phyloP scores from a whole-genome alignment of 495 filamentous ascomycete species.

The Podospora bellae-mahoneyi region DNA sequence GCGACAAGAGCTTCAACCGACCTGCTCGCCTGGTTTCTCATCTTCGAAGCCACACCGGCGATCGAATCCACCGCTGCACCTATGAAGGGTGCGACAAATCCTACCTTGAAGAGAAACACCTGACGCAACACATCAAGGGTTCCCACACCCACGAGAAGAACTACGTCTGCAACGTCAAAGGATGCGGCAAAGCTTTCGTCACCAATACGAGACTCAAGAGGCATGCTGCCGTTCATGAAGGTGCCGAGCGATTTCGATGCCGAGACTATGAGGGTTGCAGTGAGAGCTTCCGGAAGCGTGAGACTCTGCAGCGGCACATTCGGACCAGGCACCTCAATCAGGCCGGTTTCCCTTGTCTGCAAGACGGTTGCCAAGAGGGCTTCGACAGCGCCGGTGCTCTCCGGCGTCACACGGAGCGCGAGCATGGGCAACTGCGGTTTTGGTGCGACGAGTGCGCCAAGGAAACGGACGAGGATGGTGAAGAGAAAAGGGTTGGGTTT shows the following conservation, averaged over 20 bases:
- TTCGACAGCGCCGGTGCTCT: conserved; percentile 70
- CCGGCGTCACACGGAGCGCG: conserved; percentile 63
- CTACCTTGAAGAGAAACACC: conserved; percentile 77
- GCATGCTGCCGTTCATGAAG: conserved; percentile 65
- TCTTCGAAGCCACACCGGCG: conserved; percentile 72
- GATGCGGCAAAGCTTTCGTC: conserved; percentile 76
- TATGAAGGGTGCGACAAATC: conserved; percentile 69
- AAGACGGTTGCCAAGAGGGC: conserved; percentile 61
- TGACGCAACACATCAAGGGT: conserved; percentile 77
- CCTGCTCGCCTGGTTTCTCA: conserved; percentile 77
- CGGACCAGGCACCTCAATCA: conserved; percentile 64
- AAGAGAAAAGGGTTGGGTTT: conserved; percentile 53
- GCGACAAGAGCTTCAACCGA: conserved; percentile 80
- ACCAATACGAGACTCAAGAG: conserved; percentile 68
- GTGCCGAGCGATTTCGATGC: conserved; percentile 66
- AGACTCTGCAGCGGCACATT: conserved; percentile 81
- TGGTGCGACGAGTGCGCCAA: conserved; percentile 65
- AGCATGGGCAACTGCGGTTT: conserved; percentile 66
- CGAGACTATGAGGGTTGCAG: conserved; percentile 69
- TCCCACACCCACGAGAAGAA: conserved; percentile 70
- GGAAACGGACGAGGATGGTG: conserved; percentile 23
- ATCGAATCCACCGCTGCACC: conserved; percentile 68
- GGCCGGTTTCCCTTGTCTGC: conserved; percentile 65
- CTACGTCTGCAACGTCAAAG: conserved; percentile 64
- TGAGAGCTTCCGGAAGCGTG: conserved; percentile 80